These are phyloP conservation scores for Penicillium arizonense DNA, from an alignment of 495 filamentous ascomycete genomes.

Conservation along the genomic window DNA sequence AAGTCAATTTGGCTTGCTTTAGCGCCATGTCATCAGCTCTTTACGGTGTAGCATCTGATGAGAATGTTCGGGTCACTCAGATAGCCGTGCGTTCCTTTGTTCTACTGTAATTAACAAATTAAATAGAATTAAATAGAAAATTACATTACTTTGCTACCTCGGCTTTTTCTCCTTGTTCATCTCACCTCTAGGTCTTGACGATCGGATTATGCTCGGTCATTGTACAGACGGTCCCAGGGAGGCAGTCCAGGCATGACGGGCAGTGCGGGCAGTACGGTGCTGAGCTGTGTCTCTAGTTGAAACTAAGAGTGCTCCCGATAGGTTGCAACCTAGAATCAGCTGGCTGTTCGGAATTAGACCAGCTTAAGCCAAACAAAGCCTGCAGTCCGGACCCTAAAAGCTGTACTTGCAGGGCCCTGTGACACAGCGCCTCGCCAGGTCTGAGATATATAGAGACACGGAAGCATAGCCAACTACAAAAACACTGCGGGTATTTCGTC, in stretches of 20 bases:
- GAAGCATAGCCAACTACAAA: background rate
- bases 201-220: no score
- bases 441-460: constrained; percentile 3
- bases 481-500: constrained; percentile 1
- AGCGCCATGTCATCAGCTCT: constrained; percentile 28
- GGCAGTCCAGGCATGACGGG: background rate
- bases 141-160: background rate
- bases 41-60: constrained; percentile 26
- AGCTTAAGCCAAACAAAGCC: background rate
- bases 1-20: constrained; percentile 26
- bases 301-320: constrained; percentile 19
- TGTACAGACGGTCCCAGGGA: no score
- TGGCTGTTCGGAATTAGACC: constrained; percentile 14
- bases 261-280: background rate
- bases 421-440: constrained; percentile 11
- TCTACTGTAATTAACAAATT: background rate
- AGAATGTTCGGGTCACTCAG: constrained; percentile 12
- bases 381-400: constrained; percentile 5
- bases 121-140: background rate
- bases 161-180: background rate
- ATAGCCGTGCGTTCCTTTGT: constrained; percentile 6
- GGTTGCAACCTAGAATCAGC: constrained; percentile 14
- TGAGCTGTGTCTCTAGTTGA: constrained; percentile 6
- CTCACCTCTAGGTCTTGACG: background rate
- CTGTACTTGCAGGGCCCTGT: constrained; percentile 1